Conservation (phyloP, 805 yeast species). For the Kodamaea jinghongensis region DNA sequence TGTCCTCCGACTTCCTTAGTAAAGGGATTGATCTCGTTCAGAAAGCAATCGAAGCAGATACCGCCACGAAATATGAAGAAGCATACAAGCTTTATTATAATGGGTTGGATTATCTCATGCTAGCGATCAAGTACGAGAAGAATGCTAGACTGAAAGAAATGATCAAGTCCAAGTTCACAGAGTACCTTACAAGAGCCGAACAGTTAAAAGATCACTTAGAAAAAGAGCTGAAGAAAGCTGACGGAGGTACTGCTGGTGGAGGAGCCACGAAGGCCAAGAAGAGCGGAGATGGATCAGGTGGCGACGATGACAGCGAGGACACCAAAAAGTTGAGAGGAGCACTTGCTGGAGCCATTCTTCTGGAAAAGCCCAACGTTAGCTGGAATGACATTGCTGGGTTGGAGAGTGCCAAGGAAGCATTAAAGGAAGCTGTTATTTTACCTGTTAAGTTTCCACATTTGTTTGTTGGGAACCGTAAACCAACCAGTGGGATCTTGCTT, state of each 20-base stretch:
- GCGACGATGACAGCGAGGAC: conserved; percentile 65
- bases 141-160: conserved; percentile 86
- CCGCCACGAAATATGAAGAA: conserved; percentile 85
- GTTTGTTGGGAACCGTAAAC: conserved; percentile 91
- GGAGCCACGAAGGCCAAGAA: conserved; percentile 60
- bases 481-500: conserved; percentile 83
- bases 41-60: conserved; percentile 92
- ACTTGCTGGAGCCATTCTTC: conserved; percentile 82
- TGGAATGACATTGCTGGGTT: conserved; percentile 98
- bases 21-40: conserved; percentile 96
- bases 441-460: conserved; percentile 96
- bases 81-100: conserved; percentile 91
- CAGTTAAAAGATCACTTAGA: conserved; percentile 87
- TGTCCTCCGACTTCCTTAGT: conserved; percentile 69
- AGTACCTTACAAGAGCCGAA: conserved; percentile 90
- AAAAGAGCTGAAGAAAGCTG: conserved; percentile 39
- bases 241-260: conserved; percentile 41
- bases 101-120: conserved; percentile 92
- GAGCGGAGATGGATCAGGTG: conserved; percentile 30
- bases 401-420: conserved; percentile 91
- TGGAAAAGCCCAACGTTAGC: conserved; percentile 87
- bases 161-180: conserved; percentile 84
- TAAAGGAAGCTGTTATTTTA: conserved; percentile 94
- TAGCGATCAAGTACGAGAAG: conserved; percentile 90
- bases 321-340: conserved; percentile 89